These are phyloP conservation scores for Komagataea norvegica DNA, from an alignment of 1,139 yeast species.

Conservation along the genomic window DNA sequence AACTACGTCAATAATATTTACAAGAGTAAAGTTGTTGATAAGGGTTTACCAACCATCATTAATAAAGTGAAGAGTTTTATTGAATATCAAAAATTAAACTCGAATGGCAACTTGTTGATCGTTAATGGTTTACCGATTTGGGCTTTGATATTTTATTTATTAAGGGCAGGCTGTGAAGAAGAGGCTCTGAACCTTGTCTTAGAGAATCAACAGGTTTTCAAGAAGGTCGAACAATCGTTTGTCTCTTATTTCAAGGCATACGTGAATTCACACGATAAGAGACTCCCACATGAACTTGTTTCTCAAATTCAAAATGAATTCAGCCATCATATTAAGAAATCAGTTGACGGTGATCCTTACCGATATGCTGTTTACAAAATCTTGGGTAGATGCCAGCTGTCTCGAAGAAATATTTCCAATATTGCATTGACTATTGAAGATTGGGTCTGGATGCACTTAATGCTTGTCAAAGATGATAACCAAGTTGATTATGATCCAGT, in stretches of 20 bases:
- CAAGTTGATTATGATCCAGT: constrained; percentile 41
- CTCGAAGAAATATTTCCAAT: constrained; percentile 67
- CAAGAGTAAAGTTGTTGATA: constrained; percentile 53
- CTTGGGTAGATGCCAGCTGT: constrained; percentile 74
- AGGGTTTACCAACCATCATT: constrained; percentile 65
- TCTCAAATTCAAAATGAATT: constrained; percentile 77
- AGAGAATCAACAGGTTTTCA: constrained; percentile 55
- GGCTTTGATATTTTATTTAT: constrained; percentile 81
- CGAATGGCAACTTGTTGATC: constrained; percentile 45
- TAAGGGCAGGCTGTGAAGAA: constrained; percentile 74
- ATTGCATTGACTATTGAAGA: constrained; percentile 85
- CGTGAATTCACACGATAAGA: constrained; percentile 49
- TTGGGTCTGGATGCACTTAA: constrained; percentile 94
- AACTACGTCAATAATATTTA: constrained; percentile 71
- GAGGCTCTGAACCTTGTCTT: constrained; percentile 68
- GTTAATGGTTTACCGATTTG: constrained; percentile 87
- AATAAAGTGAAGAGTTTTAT: constrained; percentile 70
- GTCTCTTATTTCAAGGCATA: constrained; percentile 74
- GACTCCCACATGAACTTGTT: constrained; percentile 61
- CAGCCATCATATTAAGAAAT: constrained; percentile 74
- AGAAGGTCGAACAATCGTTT: constrained; percentile 80
- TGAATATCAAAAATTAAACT: constrained; percentile 42
- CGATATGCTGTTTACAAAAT: constrained; percentile 87
- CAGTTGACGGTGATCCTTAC: constrained; percentile 77
- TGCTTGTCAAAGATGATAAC: constrained; percentile 59